Evolutionary conservation across 1,139 yeast species (phyloP).

Genomic region (Lodderomyces pseudojiufengensis): DNA sequence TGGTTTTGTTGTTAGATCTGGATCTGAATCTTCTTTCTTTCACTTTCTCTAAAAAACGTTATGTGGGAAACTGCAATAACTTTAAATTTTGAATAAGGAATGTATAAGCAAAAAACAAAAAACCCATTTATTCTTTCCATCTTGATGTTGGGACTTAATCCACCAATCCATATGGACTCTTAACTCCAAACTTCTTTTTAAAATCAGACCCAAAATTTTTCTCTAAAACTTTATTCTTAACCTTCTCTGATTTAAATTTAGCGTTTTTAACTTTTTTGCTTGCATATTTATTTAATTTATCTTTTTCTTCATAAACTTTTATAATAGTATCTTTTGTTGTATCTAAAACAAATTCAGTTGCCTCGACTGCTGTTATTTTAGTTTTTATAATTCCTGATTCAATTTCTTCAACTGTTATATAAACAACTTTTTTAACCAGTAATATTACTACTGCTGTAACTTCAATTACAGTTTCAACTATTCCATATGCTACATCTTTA

Average conservation of each 20-base stretch:
- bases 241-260: not conserved
- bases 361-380: not conserved
- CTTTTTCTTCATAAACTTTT: not conserved
- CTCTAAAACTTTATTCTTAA: not conserved
- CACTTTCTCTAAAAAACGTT: too few relatives aligned
- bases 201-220: too few relatives aligned
- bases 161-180: too few relatives aligned
- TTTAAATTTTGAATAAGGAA: too few relatives aligned
- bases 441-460: conserved; percentile 1
- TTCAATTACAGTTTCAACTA: not conserved
- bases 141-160: too few relatives aligned
- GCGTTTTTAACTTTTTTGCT: not conserved
- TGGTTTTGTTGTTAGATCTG: too few relatives aligned
- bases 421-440: conserved; percentile 3
- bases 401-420: not conserved
- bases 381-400: not conserved
- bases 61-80: too few relatives aligned
- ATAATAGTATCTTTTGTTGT: too few relatives aligned
- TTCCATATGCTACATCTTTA: not conserved
- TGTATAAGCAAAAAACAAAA: too few relatives aligned
- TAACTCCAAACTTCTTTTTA: too few relatives aligned
- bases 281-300: not conserved
- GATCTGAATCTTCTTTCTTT: too few relatives aligned
- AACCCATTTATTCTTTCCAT: too few relatives aligned
- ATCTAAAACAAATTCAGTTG: not conserved